Percentiles rank a stretch among this genome's conserved stretches.
Conservation (phyloP, 73 alveolate genomes). For the Blepharisma japonicum region DNA sequence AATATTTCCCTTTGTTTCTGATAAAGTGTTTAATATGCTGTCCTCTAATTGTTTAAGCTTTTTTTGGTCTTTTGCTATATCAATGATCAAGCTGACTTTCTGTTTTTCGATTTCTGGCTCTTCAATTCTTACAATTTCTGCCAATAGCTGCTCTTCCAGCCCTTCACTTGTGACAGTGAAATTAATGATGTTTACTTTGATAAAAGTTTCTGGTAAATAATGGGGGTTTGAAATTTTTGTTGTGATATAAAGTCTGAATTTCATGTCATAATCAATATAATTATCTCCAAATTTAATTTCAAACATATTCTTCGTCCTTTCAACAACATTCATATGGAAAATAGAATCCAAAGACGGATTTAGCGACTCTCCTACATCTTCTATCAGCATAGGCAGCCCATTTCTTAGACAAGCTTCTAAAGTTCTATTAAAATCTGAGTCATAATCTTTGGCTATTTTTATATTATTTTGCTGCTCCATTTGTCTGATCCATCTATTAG, state of each 20-base stretch:
- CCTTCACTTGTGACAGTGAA: constrained; percentile 96
- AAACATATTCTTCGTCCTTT: constrained; percentile 82
- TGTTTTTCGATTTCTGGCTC: constrained; percentile 91
- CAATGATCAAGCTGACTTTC: constrained; percentile 73
- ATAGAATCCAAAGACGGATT: constrained; percentile 93
- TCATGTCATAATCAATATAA: constrained; percentile 74
- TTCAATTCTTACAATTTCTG: constrained; percentile 91
- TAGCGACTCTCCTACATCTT: constrained; percentile 85
- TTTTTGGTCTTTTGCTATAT: constrained; percentile 82
- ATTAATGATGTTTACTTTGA: constrained; percentile 96
- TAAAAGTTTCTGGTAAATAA: constrained; percentile 94
- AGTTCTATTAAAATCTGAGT: constrained; percentile 62
- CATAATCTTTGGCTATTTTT: constrained; percentile 65
- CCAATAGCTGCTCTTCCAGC: constrained; percentile 90
- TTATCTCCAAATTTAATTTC: constrained; percentile 83
- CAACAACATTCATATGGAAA: constrained; percentile 68
- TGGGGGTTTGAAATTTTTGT: constrained; percentile 96
- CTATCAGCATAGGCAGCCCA: constrained; percentile 85
- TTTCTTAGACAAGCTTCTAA: constrained; percentile 66
- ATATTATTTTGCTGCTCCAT: constrained; percentile 67
- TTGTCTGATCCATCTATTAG: constrained; percentile 93
- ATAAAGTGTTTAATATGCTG: constrained; percentile 75
- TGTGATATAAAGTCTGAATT: constrained; percentile 85
- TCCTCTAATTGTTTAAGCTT: constrained; percentile 81
- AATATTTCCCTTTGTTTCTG: constrained; percentile 85